phyloP scores from a whole-genome alignment of 345 rosid genomes.

The Geranium rotundifolium region DNA sequence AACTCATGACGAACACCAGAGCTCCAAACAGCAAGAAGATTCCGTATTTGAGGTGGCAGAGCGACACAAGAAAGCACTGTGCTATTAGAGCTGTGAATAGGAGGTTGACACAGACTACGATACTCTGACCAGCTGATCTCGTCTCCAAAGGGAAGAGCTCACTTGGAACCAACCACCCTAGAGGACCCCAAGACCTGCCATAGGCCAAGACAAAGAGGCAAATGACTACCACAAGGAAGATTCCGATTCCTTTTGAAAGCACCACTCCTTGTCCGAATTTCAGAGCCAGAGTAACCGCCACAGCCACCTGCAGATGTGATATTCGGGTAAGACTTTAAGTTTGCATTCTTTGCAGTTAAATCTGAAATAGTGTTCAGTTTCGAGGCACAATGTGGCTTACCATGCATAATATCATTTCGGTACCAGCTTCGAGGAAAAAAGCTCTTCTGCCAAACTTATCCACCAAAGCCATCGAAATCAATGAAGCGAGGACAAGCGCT shows the following conservation, averaged over 20 bases:
- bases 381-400: conserved; percentile 16
- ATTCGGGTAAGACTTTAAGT: background rate
- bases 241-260: conserved; percentile 31
- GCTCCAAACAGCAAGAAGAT: conserved; percentile 66
- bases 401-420: conserved; percentile 64
- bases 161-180: conserved; percentile 93
- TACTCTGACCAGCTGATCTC: conserved; percentile 83
- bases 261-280: conserved; percentile 51
- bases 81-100: conserved; percentile 77
- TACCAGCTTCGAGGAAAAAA: conserved; percentile 73
- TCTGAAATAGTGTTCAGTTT: background rate
- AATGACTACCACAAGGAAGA: conserved; percentile 45
- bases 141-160: conserved; percentile 85
- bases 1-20: conserved; percentile 54
- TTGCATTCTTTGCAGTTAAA: background rate
- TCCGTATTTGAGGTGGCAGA: conserved; percentile 63
- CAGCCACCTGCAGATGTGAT: conserved; percentile 28
- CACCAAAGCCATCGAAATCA: conserved; percentile 58
- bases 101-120: conserved; percentile 73
- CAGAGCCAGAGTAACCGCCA: conserved; percentile 51
- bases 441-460: conserved; percentile 66
- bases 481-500: conserved; percentile 43
- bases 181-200: conserved; percentile 93
- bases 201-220: conserved; percentile 68
- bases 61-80: conserved; percentile 60